Evolutionary conservation across 179 eudicot species (phyloP), one percentile per base, ranked within the genome.

Genomic region (Heliamphora pulchella): DNA sequence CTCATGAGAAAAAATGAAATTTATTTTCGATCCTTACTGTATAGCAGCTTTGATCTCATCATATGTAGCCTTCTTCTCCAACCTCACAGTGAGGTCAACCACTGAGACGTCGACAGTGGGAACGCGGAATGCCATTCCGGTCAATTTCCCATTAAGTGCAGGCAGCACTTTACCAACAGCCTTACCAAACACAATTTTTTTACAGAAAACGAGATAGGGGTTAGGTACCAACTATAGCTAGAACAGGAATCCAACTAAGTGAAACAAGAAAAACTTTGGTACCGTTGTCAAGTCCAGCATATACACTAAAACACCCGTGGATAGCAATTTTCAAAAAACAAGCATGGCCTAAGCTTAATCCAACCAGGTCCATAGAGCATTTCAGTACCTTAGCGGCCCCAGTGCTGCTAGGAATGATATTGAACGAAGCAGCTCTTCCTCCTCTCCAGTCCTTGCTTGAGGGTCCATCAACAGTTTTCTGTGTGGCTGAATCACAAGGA

Each of bases 401-500:
- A 70, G 94, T 89, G 90, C 96, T 89, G 86, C 95, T 91, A 77
- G n/a, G n/a, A n/a, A n/a, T n/a, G n/a, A n/a, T n/a, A n/a, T n/a
- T n/a, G n/a, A n/a, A n/a, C n/a, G n/a, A 90, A 64, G 93, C 96
- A 81, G 93, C 92, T 86, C 93, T 87, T 89, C 96, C 95, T 88
- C 93, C 91, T 86, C 95, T 90, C 95, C 95, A 90, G 89, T 91
- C 95, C 89, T 90, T 91, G 83, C 80, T 80, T 59, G n/a, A n/a
- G n/a, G n/a, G n/a, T n/a, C n/a, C n/a, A n/a, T n/a, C n/a, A n/a
- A n/a, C n/a, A n/a, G n/a, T 91, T 88, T 89, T 91, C 62, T 91
- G 95, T 6, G 95, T 91, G 63, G 95, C 96, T 90, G 82, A 76
- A 85, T 4, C 17, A 41, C 4, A 65, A 50, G 1, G 61, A 41